phyloP scores from a whole-genome alignment of 805 yeast genomes.

The Saccharomycopsis capsularis region DNA sequence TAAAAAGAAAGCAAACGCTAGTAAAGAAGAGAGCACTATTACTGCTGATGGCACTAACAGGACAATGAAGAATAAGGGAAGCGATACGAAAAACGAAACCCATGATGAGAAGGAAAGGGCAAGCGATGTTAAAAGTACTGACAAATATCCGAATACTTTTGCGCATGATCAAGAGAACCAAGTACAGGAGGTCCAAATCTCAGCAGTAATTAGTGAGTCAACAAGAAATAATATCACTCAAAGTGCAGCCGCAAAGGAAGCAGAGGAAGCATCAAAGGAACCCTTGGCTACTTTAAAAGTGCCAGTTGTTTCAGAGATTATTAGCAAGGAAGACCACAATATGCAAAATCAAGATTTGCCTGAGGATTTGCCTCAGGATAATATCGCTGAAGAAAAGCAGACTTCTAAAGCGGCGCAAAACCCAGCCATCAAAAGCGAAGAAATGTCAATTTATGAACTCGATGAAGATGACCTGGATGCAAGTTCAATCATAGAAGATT shows the following conservation, averaged over 20 bases:
- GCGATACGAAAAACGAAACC: too few species aligned
- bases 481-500: conserved; percentile 16
- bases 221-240: too few species aligned
- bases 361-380: neutral
- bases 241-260: too few species aligned
- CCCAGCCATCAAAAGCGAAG: neutral
- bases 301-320: neutral
- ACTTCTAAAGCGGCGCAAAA: too few species aligned
- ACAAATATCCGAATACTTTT: too few species aligned
- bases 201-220: neutral
- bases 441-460: neutral
- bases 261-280: too few species aligned
- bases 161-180: neutral
- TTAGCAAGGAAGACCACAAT: neutral
- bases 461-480: conserved; percentile 2
- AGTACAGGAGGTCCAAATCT: neutral
- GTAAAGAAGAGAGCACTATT: neutral
- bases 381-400: too few species aligned
- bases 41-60: neutral
- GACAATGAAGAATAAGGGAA: conserved; percentile 7
- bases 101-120: conserved; percentile 1
- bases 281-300: too few species aligned
- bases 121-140: neutral
- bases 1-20: conserved; percentile 1
- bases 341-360: neutral